Evolutionary conservation across 495 filamentous ascomycete genomes (phyloP), one percentile per base, ranked within the genome.

Genomic region (Penicillium cosmopolitanum): DNA sequence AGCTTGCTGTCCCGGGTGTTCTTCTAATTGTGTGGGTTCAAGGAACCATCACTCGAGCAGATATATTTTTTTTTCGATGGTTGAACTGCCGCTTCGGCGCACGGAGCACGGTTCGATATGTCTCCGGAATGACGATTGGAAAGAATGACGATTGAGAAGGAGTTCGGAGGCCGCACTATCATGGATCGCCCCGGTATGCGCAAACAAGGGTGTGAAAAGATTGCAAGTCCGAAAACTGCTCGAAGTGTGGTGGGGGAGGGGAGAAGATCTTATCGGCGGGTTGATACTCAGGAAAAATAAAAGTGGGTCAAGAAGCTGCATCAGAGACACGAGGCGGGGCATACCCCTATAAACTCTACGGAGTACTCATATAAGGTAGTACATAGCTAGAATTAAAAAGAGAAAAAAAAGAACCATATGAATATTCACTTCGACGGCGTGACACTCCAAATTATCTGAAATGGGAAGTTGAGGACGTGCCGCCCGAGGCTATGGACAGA

Each of bases 401-500:
- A 9, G 8, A 48, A n/a, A 48, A 48, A 48, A 12, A 13, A 28
- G 21, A 48, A 48, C 46, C 46, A 28, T 50, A 51, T 34, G 16
- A 42, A 51, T 33, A 50, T 51, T 48, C 19, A 48, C 46, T 48
- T 48, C 10, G 21, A 48, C 46, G 18, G 43, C 43, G 42, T 46
- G 16, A 12, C 21, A 12, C 15, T 47, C 19, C 57, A 47, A 62
- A 55, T 55, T 34, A 40, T 38, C 56, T 47, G 5, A 6, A 31
- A 31, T 31, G 21, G 35, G 31, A 51, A 55, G 23, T 57, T 25
- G 31, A 33, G 53, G 42, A 53, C 53, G 23, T 33, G 35, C 53
- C 51, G 48, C 47, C 58, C 62, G 21, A 52, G 50, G 51, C 28
- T 68, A 66, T 68, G 44, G 60, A 68, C 63, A 68, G 53, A 51